These are phyloP conservation scores for Teratosphaeria nubilosa DNA, from an alignment of 2,329 filamentous ascomycete genomes.

Conservation along the genomic window DNA sequence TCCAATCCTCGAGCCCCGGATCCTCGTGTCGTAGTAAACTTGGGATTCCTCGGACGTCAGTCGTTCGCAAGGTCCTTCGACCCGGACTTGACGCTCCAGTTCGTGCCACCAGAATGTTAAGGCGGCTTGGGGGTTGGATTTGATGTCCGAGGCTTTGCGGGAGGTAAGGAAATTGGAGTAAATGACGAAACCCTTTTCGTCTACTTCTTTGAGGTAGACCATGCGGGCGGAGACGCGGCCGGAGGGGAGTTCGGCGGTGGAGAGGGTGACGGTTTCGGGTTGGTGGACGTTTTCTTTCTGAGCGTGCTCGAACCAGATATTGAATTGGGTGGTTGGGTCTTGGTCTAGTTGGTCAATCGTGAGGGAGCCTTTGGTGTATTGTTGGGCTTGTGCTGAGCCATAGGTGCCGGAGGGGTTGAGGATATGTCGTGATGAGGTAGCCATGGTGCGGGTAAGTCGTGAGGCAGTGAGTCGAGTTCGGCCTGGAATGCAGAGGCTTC, in stretches of 20 bases:
- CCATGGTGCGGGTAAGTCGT: conserved; percentile 12
- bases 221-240: conserved; percentile 76
- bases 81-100: conserved; percentile 78
- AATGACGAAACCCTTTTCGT: conserved; percentile 71
- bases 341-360: conserved; percentile 48
- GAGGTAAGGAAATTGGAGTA: conserved; percentile 88
- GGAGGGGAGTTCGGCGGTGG: conserved; percentile 72
- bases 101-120: conserved; percentile 87
- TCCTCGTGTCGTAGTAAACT: conserved; percentile 53
- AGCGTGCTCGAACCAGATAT: conserved; percentile 76
- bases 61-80: conserved; percentile 67
- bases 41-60: conserved; percentile 61
- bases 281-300: conserved; percentile 53
- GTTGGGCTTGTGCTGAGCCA: conserved; percentile 55
- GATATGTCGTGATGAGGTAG: conserved; percentile 29
- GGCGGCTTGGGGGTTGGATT: conserved; percentile 64
- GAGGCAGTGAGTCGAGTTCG: background rate
- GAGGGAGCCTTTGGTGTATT: conserved; percentile 62
- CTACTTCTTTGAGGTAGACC: conserved; percentile 94
- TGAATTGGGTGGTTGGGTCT: conserved; percentile 73
- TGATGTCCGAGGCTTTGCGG: conserved; percentile 56
- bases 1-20: conserved; percentile 72
- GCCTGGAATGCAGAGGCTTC: background rate
- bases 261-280: conserved; percentile 80
- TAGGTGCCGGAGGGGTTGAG: conserved; percentile 55